Conservation (phyloP, 1,139 yeast genomes). For the Trichomonascaceae sp. region DNA sequence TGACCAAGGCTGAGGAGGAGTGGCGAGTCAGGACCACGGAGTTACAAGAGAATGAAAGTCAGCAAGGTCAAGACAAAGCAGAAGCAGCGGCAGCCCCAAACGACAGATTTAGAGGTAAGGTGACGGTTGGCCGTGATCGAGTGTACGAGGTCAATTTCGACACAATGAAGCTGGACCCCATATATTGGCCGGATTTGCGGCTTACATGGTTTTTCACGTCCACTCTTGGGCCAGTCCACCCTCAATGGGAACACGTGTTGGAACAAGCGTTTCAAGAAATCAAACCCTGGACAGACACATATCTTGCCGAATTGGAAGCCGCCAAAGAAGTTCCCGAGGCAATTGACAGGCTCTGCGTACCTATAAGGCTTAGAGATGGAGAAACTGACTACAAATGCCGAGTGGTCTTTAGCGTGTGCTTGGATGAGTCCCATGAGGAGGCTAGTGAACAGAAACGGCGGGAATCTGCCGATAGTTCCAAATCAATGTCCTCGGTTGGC, state of each 20-base stretch:
- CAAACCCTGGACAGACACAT: constrained; percentile 24
- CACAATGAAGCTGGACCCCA: constrained; percentile 19
- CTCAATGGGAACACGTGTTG: constrained; percentile 20
- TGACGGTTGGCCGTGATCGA: constrained; percentile 26
- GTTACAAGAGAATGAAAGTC: not conserved
- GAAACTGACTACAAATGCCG: constrained; percentile 11
- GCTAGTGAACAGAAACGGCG: not conserved
- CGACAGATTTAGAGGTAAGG: constrained; percentile 5
- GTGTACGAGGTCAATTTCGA: constrained; percentile 21
- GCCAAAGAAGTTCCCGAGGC: constrained; percentile 24
- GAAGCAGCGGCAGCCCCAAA: not conserved
- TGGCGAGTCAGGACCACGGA: not conserved
- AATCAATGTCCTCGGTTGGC: not conserved
- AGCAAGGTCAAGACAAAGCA: not conserved
- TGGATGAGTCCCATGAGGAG: not conserved
- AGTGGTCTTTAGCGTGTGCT: constrained; percentile 14
- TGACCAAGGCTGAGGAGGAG: not conserved
- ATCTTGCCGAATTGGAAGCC: constrained; percentile 19
- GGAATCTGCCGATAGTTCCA: not conserved
- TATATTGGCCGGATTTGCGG: constrained; percentile 25
- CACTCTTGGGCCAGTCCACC: constrained; percentile 25
- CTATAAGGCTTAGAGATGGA: constrained; percentile 13
- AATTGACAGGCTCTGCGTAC: constrained; percentile 17
- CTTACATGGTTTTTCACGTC: constrained; percentile 26
- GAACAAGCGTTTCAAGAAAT: constrained; percentile 17